Evolutionary conservation across 2,329 filamentous ascomycete genomes (phyloP).

Genomic region (Aspergillus sp.): DNA sequence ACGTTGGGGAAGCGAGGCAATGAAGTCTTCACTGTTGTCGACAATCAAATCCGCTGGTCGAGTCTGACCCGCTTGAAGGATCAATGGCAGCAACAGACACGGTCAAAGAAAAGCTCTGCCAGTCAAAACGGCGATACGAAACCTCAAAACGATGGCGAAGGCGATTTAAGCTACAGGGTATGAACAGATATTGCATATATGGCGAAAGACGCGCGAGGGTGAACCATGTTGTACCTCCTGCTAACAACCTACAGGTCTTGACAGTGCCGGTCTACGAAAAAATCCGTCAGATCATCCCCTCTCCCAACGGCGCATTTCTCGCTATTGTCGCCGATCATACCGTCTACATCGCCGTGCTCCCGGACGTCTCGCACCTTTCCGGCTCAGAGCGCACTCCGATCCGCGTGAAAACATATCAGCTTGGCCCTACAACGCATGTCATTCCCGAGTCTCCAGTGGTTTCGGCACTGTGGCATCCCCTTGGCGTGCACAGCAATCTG

Average conservation of each 20-base stretch:
- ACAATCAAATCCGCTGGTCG: constrained; percentile 88
- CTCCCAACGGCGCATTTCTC: constrained; percentile 76
- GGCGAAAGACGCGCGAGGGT: not conserved
- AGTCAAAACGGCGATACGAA: constrained; percentile 19
- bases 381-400: constrained; percentile 66
- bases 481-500: constrained; percentile 65
- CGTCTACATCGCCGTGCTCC: constrained; percentile 81
- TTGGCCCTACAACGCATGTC: constrained; percentile 91
- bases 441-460: constrained; percentile 78
- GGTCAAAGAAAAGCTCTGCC: constrained; percentile 28
- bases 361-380: constrained; percentile 73
- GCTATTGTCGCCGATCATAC: constrained; percentile 86
- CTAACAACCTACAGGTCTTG: constrained; percentile 57
- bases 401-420: constrained; percentile 80
- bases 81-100: constrained; percentile 44
- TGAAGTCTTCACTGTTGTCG: constrained; percentile 84
- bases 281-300: constrained; percentile 82
- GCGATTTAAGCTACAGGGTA: constrained; percentile 31
- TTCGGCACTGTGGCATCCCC: constrained; percentile 86
- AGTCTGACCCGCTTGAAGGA: constrained; percentile 79
- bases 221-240: not conserved
- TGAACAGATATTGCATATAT: not conserved
- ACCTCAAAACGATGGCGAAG: constrained; percentile 33
- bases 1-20: constrained; percentile 79
- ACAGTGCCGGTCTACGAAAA: constrained; percentile 75